Conservation (phyloP, 306 rosid species). For the Acacia confusa region DNA sequence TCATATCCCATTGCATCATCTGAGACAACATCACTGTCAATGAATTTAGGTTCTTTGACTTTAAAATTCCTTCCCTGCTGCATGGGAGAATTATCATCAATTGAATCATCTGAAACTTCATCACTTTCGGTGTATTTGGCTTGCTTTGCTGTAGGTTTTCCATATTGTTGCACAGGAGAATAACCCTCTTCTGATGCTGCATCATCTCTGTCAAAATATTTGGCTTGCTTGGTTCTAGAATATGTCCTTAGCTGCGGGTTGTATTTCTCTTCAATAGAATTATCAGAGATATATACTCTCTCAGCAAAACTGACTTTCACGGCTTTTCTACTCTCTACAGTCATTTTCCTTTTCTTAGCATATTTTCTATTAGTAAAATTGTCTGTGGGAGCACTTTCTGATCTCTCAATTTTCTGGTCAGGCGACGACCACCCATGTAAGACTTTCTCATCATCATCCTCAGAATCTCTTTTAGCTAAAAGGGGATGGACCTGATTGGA, state of each 20-base stretch:
- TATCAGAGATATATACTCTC: conserved; percentile 40
- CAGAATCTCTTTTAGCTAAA: conserved; percentile 62
- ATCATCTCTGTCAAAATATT: conserved; percentile 43
- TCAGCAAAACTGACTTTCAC: conserved; percentile 56
- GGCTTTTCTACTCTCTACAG: conserved; percentile 35
- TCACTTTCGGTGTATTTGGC: conserved; percentile 36
- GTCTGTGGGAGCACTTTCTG: conserved; percentile 43
- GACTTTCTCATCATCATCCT: conserved; percentile 53
- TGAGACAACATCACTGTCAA: conserved; percentile 40
- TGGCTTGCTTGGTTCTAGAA: conserved; percentile 53
- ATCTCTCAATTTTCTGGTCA: conserved; percentile 58
- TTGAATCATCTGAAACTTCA: conserved; percentile 40
- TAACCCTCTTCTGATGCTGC: conserved; percentile 37
- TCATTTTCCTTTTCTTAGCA: conserved; percentile 74
- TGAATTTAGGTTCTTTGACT: conserved; percentile 21
- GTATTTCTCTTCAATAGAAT: conserved; percentile 40
- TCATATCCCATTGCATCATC: conserved; percentile 46
- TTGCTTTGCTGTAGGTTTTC: conserved; percentile 31
- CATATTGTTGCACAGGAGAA: conserved; percentile 31
- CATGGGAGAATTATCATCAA: conserved; percentile 33
- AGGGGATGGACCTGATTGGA: conserved; percentile 92
- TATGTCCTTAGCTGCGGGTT: conserved; percentile 34
- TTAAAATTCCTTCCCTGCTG: conserved; percentile 24
- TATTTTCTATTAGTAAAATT: conserved; percentile 49
- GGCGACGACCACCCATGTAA: conserved; percentile 48